Percentiles rank a stretch among this genome's conserved stretches.
Evolutionary conservation across 257 asterid species (phyloP).

Genomic region (Plantago ovata): DNA sequence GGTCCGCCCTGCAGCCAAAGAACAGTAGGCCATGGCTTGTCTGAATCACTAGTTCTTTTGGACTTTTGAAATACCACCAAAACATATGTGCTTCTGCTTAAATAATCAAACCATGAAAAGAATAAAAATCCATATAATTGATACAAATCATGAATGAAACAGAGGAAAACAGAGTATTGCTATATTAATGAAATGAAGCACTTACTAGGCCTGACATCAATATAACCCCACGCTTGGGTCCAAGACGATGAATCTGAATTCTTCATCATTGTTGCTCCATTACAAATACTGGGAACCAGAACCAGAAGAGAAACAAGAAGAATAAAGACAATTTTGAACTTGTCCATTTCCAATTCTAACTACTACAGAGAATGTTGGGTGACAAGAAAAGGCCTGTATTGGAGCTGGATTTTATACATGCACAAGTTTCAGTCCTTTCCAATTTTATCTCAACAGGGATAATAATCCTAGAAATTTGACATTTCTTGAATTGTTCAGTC

Average conservation of each 20-base stretch:
- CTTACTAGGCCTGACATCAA: conserved; percentile 91
- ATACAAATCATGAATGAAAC: not conserved
- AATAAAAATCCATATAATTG: not conserved
- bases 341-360: conserved; percentile 33
- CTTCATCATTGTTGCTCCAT: conserved; percentile 26
- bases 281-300: conserved; percentile 21
- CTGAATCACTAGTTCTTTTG: conserved; percentile 66
- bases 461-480: conserved; percentile 16
- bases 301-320: conserved; percentile 24
- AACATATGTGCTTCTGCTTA: conserved; percentile 92
- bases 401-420: conserved; percentile 6
- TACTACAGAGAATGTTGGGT: not conserved
- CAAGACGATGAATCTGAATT: conserved; percentile 51
- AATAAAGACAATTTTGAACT: conserved; percentile 26
- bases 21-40: conserved; percentile 86
- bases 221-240: conserved; percentile 88
- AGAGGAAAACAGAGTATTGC: not conserved
- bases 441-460: conserved; percentile 7
- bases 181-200: not conserved
- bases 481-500: conserved; percentile 17
- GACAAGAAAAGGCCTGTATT: not conserved
- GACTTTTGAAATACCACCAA: conserved; percentile 92
- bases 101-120: not conserved
- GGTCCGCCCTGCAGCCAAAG: conserved; percentile 99
- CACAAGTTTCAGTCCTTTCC: conserved; percentile 7